These are phyloP conservation scores for Alternaria sp. DNA, from an alignment of 2,329 filamentous ascomycete species.

Conservation along the genomic window DNA sequence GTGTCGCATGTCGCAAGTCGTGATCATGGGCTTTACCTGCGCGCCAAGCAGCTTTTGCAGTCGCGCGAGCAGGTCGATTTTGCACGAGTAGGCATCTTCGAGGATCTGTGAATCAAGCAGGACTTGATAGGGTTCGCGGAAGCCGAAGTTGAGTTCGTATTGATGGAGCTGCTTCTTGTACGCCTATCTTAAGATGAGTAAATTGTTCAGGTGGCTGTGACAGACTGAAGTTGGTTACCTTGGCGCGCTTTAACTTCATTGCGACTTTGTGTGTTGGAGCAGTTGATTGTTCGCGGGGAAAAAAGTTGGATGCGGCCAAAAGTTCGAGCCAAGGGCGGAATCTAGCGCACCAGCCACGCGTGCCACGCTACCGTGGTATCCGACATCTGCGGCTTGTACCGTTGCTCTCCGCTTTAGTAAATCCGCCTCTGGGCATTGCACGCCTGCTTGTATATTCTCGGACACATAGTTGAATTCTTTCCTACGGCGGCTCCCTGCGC, in stretches of 20 bases:
- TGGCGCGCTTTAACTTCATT: slow-evolving; percentile 48
- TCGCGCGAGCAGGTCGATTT: slow-evolving; percentile 82
- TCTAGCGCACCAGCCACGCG: slow-evolving; percentile 9
- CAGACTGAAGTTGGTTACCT: slow-evolving; percentile 22
- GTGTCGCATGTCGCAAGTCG: slow-evolving; percentile 81
- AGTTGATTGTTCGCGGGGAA: slow-evolving; percentile 17
- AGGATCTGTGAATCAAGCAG: slow-evolving; percentile 86
- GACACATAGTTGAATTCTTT: slow-evolving; percentile 2
- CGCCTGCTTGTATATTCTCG: slow-evolving; percentile 19
- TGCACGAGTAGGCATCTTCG: slow-evolving; percentile 80
- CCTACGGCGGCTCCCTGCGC: not conserved
- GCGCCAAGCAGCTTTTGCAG: slow-evolving; percentile 87
- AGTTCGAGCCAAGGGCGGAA: slow-evolving; percentile 16
- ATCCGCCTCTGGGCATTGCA: slow-evolving; percentile 21
- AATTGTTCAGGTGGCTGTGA: too few species aligned
- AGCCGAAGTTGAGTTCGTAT: slow-evolving; percentile 86
- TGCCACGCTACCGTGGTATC: slow-evolving; percentile 14
- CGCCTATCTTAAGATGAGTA: slow-evolving; percentile 66
- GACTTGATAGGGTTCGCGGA: slow-evolving; percentile 88
- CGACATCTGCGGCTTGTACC: slow-evolving; percentile 25
- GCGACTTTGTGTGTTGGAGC: slow-evolving; percentile 16
- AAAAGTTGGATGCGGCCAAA: slow-evolving; percentile 23
- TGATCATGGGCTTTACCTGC: slow-evolving; percentile 85
- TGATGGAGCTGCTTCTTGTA: slow-evolving; percentile 94
- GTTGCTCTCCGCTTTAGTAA: slow-evolving; percentile 27